These are phyloP conservation scores for Daldinia eschscholtzii DNA, from an alignment of 2,329 filamentous ascomycete genomes.

Conservation along the genomic window DNA sequence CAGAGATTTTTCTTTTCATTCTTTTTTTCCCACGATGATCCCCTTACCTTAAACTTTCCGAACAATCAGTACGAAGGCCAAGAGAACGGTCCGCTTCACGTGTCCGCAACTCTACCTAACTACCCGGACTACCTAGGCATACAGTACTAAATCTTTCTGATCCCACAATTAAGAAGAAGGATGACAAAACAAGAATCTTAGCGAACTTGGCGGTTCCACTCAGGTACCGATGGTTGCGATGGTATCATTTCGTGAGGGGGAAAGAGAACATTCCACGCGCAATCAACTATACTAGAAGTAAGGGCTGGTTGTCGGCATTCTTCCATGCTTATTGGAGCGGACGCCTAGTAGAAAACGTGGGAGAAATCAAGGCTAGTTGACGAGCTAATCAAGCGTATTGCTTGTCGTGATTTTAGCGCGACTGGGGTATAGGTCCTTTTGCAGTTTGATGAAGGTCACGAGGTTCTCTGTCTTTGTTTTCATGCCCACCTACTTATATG, in stretches of 20 bases:
- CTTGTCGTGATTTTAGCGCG: neutral
- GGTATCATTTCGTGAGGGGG: conserved; percentile 13
- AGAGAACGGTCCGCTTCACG: conserved; percentile 15
- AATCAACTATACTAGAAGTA: conserved; percentile 5
- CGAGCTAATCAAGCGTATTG: conserved; percentile 1
- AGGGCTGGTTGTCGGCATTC: conserved; percentile 17
- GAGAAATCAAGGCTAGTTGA: neutral
- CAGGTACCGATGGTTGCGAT: conserved; percentile 6
- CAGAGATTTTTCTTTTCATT: neutral
- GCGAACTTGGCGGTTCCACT: conserved; percentile 32
- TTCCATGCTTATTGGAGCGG: conserved; percentile 19
- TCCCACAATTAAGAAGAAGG: neutral
- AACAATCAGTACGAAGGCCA: neutral
- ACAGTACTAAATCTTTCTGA: too few relatives aligned
- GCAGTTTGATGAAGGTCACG: neutral
- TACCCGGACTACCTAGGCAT: too few relatives aligned
- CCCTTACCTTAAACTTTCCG: conserved; percentile 1
- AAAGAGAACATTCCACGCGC: conserved; percentile 7
- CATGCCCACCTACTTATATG: neutral
- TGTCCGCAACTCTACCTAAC: neutral
- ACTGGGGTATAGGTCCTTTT: neutral
- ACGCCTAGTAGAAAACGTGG: neutral
- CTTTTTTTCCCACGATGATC: conserved; percentile 2
- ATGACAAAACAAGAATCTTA: conserved; percentile 26
- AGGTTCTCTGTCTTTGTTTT: neutral